Percentiles rank a stretch among this genome's conserved stretches.
Evolutionary conservation across 192 early-diverging fungal species (phyloP).

Genomic region (Phlyctochytrium arcticum): DNA sequence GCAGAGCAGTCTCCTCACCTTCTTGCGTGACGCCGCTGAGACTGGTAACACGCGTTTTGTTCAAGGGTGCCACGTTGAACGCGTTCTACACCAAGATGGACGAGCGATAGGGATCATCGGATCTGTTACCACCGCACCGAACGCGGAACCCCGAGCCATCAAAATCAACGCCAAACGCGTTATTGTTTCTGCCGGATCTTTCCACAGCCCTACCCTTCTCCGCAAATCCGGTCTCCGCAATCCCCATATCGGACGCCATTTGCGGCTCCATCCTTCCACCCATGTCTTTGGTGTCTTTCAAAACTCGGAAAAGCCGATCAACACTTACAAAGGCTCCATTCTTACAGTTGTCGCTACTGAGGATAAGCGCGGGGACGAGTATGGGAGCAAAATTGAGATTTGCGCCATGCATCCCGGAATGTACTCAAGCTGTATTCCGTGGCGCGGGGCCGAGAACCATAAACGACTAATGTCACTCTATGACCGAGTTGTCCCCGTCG

Average conservation of each 20-base stretch:
- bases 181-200: slow-evolving; percentile 57
- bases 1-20: slow-evolving; percentile 62
- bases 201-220: slow-evolving; percentile 64
- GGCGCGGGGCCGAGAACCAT: slow-evolving; percentile 44
- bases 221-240: slow-evolving; percentile 64
- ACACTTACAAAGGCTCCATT: slow-evolving; percentile 45
- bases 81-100: slow-evolving; percentile 51
- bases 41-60: slow-evolving; percentile 59
- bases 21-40: slow-evolving; percentile 63
- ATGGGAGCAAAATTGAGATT: slow-evolving; percentile 67
- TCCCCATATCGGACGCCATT: slow-evolving; percentile 60
- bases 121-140: slow-evolving; percentile 16
- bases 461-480: slow-evolving; percentile 48
- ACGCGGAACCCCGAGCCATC: slow-evolving; percentile 24
- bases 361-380: slow-evolving; percentile 56
- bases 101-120: slow-evolving; percentile 55
- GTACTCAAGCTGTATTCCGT: slow-evolving; percentile 43
- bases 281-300: slow-evolving; percentile 64
- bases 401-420: slow-evolving; percentile 50
- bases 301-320: slow-evolving; percentile 28
- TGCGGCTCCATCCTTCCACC: slow-evolving; percentile 60
- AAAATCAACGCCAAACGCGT: slow-evolving; percentile 52
- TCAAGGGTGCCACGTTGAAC: slow-evolving; percentile 50
- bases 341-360: slow-evolving; percentile 61
- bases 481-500: slow-evolving; percentile 43